A percentile compares a stretch with the other conserved stretches of the same genome.
phyloP scores from a whole-genome alignment of 352 stramenopile genomes.

The Phytophthora boehmeriae region DNA sequence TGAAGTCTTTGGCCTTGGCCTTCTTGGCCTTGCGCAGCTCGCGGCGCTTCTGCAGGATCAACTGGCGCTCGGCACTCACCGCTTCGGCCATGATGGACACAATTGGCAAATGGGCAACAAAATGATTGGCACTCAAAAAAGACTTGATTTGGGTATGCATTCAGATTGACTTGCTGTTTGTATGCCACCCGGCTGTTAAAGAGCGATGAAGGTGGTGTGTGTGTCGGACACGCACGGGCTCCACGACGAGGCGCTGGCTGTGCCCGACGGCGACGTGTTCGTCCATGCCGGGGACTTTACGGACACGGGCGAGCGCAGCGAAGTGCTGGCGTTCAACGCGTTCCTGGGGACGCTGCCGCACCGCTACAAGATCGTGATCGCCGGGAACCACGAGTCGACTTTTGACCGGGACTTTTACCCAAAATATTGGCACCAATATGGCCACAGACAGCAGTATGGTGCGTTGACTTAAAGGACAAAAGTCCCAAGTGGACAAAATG shows the following conservation, averaged over 20 bases:
- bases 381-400: slow-evolving; percentile 85
- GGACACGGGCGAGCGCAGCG: slow-evolving; percentile 66
- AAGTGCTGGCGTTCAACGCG: slow-evolving; percentile 73
- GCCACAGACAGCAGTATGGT: slow-evolving; percentile 66
- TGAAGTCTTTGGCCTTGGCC: slow-evolving; percentile 66
- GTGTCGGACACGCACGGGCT: slow-evolving; percentile 82
- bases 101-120: no score
- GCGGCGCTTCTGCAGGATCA: slow-evolving; percentile 57
- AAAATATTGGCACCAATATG: slow-evolving; percentile 74
- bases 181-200: no score
- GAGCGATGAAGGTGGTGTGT: slow-evolving; percentile 60
- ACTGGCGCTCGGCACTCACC: slow-evolving; percentile 37
- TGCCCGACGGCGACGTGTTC: slow-evolving; percentile 84
- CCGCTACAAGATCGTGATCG: slow-evolving; percentile 79
- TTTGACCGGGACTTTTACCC: slow-evolving; percentile 78
- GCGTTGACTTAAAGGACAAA: slow-evolving; percentile 3
- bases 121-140: no score
- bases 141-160: no score
- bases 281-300: slow-evolving; percentile 92
- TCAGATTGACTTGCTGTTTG: no score
- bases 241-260: slow-evolving; percentile 66
- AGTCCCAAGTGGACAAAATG: no score
- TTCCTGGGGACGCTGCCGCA: slow-evolving; percentile 75
- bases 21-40: slow-evolving; percentile 87
- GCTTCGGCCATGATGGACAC: slow-evolving; percentile 24